Percentiles rank a stretch among this genome's conserved stretches.
Evolutionary conservation across 352 stramenopile species (phyloP).

Genomic region (Pythium biforme): DNA sequence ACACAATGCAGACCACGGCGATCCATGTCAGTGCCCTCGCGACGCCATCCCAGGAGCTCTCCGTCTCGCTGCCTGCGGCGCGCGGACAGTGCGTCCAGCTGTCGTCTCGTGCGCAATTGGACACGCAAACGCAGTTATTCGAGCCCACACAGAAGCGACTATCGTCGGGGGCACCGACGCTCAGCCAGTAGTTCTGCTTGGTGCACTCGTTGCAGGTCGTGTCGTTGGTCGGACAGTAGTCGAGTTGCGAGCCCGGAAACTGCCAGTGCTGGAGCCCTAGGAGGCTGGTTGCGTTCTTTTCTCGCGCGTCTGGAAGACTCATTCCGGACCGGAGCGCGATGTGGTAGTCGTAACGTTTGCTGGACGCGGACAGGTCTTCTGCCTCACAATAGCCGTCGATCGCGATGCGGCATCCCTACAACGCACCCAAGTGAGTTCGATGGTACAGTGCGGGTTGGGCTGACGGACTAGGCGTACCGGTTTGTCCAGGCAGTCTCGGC

Average conservation of each 20-base stretch:
- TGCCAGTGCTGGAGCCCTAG: not conserved
- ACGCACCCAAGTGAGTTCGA: not conserved
- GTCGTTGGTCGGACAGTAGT: slow-evolving; percentile 11
- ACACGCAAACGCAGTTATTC: slow-evolving; percentile 9
- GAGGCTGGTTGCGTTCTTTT: not conserved
- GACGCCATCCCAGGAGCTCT: no score
- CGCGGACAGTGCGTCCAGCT: not conserved
- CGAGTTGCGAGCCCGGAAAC: not conserved
- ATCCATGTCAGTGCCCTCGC: no score
- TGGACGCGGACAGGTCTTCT: not conserved
- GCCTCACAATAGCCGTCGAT: not conserved
- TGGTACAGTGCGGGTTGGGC: no score
- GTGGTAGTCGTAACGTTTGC: not conserved
- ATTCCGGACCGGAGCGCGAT: not conserved
- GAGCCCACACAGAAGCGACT: slow-evolving; percentile 18
- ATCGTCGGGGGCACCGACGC: not conserved
- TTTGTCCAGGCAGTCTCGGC: not conserved
- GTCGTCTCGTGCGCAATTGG: slow-evolving; percentile 5
- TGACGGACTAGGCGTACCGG: not conserved
- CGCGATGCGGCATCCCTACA: not conserved
- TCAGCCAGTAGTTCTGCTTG: not conserved
- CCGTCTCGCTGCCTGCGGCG: not conserved
- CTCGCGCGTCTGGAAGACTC: no score
- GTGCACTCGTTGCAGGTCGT: slow-evolving; percentile 9
- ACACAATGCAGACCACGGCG: no score